phyloP scores from a whole-genome alignment of 1,139 yeast genomes.

The Saccharomycopsis hybrid region DNA sequence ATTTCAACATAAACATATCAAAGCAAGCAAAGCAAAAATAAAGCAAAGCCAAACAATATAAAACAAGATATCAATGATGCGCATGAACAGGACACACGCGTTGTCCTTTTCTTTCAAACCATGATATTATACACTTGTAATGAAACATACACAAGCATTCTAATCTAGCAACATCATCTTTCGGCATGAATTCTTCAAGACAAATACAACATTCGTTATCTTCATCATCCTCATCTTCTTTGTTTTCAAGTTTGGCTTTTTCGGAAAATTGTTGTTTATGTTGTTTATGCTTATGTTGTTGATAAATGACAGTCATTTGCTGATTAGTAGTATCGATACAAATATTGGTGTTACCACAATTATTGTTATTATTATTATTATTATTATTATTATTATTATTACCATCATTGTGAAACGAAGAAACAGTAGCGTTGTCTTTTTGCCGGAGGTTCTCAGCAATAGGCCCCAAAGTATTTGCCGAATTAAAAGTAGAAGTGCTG shows the following conservation, averaged over 20 bases:
- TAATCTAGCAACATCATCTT: conserved; percentile 83
- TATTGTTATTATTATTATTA: no score
- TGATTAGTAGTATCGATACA: no score
- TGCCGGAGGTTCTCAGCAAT: no score
- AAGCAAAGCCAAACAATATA: neutral
- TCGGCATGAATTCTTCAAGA: conserved; percentile 77
- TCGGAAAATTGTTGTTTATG: conserved; percentile 28
- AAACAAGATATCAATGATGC: conserved; percentile 27
- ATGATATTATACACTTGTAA: conserved; percentile 78
- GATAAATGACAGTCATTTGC: no score
- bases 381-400: no score
- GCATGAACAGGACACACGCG: conserved; percentile 85
- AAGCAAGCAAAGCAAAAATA: neutral
- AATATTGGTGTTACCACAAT: no score
- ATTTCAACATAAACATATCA: no score
- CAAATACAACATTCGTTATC: conserved; percentile 88
- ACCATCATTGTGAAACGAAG: no score
- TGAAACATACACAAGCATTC: conserved; percentile 96
- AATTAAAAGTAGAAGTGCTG: no score
- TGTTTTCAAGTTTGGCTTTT: conserved; percentile 20
- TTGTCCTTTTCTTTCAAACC: conserved; percentile 83
- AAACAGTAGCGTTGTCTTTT: no score
- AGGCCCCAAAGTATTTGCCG: no score
- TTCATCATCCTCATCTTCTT: conserved; percentile 27
- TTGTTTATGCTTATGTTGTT: no score